Evolutionary conservation across 148 eudicot genomes (phyloP).

Genomic region (Chenopodium formosanum): DNA sequence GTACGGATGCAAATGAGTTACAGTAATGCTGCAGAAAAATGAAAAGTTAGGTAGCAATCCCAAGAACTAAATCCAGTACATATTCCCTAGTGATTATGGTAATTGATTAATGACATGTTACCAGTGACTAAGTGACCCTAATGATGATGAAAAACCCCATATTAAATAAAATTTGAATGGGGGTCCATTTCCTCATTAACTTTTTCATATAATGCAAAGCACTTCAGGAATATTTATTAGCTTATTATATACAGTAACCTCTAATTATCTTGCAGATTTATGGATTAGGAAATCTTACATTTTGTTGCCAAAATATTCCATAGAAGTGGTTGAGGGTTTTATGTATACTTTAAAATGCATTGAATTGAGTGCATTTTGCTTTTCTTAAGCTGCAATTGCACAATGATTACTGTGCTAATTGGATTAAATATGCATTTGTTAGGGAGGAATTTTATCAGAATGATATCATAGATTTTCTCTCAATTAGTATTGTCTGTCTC

Average conservation of each 20-base stretch:
- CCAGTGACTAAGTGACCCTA: slow-evolving; percentile 25
- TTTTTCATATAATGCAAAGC: slow-evolving; percentile 14
- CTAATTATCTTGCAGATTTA: slow-evolving; percentile 7
- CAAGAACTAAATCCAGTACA: slow-evolving; percentile 27
- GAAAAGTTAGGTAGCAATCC: slow-evolving; percentile 36
- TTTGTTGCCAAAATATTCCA: neutral
- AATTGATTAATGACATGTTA: slow-evolving; percentile 29
- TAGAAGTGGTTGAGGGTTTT: slow-evolving; percentile 7
- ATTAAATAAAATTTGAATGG: slow-evolving; percentile 7
- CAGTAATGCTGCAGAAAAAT: neutral
- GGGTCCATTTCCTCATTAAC: slow-evolving; percentile 32
- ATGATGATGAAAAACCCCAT: slow-evolving; percentile 24
- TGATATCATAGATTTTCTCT: neutral
- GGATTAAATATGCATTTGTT: neutral
- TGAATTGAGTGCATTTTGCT: slow-evolving; percentile 2
- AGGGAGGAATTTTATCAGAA: neutral
- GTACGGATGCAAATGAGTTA: slow-evolving; percentile 21
- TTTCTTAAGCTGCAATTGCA: slow-evolving; percentile 1
- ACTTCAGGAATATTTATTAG: neutral
- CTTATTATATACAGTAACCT: neutral
- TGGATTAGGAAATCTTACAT: slow-evolving; percentile 9
- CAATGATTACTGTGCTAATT: slow-evolving; percentile 13
- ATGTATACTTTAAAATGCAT: slow-evolving; percentile 10
- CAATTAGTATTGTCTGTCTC: neutral
- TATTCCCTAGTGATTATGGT: slow-evolving; percentile 30